phyloP scores from a whole-genome alignment of 1,284 basidiomycete genomes.

The Ceraceosorus guamensis region DNA sequence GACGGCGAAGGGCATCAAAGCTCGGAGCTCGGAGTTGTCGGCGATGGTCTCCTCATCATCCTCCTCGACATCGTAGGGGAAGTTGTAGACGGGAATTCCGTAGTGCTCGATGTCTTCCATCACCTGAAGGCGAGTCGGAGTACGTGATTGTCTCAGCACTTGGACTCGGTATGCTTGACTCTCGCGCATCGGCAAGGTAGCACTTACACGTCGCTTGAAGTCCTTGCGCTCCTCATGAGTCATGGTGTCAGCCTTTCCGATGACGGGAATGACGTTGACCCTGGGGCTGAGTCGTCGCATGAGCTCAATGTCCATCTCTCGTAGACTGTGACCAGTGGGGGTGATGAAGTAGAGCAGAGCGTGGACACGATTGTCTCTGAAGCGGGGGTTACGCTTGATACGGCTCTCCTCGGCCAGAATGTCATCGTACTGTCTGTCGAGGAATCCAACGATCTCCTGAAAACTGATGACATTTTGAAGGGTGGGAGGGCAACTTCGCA shows the following conservation, averaged over 20 bases:
- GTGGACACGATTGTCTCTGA: slow-evolving; percentile 84
- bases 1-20: slow-evolving; percentile 74
- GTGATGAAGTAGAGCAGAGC: slow-evolving; percentile 97
- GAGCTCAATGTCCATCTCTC: slow-evolving; percentile 90
- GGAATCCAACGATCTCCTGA: slow-evolving; percentile 83
- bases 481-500: not conserved
- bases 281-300: slow-evolving; percentile 45
- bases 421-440: slow-evolving; percentile 98
- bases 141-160: not conserved
- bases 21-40: slow-evolving; percentile 63
- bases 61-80: slow-evolving; percentile 98
- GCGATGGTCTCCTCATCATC: slow-evolving; percentile 96
- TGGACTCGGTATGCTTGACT: no score
- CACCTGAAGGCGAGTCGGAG: slow-evolving; percentile 56
- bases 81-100: slow-evolving; percentile 97
- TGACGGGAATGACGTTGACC: slow-evolving; percentile 97
- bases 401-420: slow-evolving; percentile 97
- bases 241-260: slow-evolving; percentile 93
- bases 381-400: slow-evolving; percentile 98
- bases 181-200: not conserved
- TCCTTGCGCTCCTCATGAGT: slow-evolving; percentile 59
- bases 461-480: slow-evolving; percentile 20
- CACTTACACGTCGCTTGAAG: slow-evolving; percentile 86
- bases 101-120: slow-evolving; percentile 99
- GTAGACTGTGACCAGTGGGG: slow-evolving; percentile 77